Base-by-base conservation (phyloP, 371 early-diverging fungal species). In the Mortierella sp. region DNA sequence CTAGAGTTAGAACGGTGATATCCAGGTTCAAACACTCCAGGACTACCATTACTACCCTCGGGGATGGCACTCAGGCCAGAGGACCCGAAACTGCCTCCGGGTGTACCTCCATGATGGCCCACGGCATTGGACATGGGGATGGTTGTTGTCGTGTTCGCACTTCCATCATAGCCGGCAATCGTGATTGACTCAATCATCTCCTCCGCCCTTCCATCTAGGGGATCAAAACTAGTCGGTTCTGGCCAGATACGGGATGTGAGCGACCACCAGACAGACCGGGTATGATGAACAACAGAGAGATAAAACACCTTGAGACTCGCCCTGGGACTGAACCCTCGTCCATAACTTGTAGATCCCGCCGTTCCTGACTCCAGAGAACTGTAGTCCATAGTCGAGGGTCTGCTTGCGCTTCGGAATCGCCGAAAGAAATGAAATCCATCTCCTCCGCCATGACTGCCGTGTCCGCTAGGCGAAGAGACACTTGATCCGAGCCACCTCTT, bases 181-280 rank as follows among this genome's bases (percentile, higher is more conserved):
- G 75, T 49, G 24, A 73, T 56, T 14, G 71, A 59, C 34, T 63
- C 64, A 6, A 63, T 63, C 62, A 63, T 60, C 27, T 63, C 64
- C 15, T 62, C 62, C 7, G 47, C 14, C n/a, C 31, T 21, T 4
- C 37, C 42, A 4, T 30, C 56, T 28, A 50, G 3, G 2, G 51
- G 17, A 28, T 55, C 56, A 24, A 65, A 72, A 12, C 44, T 55
- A 15, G 50, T 41, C 9, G 75, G 68, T 43, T 73, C 75, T 0
- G 68, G 75, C 75, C 75, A 73, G 56, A 73, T 27, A 0, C 75
- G 58, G 21, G 63, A 67, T 14, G 68, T 46, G 28, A 73, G 17
- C 4, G 75, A 67, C 63, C 75, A 68, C 75, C 68, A 73, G 8
- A 66, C 43, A 1, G 75, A 63, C 8, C 75, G 63, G 0, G 75